These are phyloP conservation scores for Cladosporium oxysporum DNA, from an alignment of 2,329 filamentous ascomycete genomes.

Conservation along the genomic window DNA sequence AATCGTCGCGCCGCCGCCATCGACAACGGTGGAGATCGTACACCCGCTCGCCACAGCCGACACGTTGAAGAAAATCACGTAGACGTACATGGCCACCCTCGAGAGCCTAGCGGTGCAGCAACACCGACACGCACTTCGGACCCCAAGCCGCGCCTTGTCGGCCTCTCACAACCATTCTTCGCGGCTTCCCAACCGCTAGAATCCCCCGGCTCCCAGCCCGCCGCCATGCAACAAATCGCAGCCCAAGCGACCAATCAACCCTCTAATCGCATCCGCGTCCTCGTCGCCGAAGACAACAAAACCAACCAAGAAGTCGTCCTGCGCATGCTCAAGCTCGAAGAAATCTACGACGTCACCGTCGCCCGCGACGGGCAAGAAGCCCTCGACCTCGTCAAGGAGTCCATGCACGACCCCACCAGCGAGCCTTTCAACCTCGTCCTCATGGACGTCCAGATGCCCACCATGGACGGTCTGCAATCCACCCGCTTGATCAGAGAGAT, in stretches of 20 bases:
- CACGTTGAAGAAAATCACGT: conserved; percentile 20
- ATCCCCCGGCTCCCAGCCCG: conserved; percentile 62
- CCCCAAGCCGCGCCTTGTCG: conserved; percentile 75
- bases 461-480: conserved; percentile 83
- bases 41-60: conserved; percentile 24
- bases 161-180: conserved; percentile 82
- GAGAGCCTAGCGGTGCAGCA: conserved; percentile 38
- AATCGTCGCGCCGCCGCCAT: conserved; percentile 10
- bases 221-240: conserved; percentile 65
- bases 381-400: conserved; percentile 79
- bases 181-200: conserved; percentile 50
- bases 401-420: conserved; percentile 65
- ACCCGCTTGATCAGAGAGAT: conserved; percentile 82
- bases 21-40: conserved; percentile 9
- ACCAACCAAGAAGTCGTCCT: conserved; percentile 62
- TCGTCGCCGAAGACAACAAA: conserved; percentile 81
- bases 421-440: conserved; percentile 83
- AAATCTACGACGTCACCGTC: conserved; percentile 83
- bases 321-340: conserved; percentile 72
- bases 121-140: conserved; percentile 41
- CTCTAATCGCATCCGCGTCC: conserved; percentile 68
- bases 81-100: conserved; percentile 25
- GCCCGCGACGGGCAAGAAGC: conserved; percentile 69
- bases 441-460: conserved; percentile 95
- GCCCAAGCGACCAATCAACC: conserved; percentile 53